Evolutionary conservation across 179 eudicot genomes (phyloP).

Genomic region (Beta corolliflora): DNA sequence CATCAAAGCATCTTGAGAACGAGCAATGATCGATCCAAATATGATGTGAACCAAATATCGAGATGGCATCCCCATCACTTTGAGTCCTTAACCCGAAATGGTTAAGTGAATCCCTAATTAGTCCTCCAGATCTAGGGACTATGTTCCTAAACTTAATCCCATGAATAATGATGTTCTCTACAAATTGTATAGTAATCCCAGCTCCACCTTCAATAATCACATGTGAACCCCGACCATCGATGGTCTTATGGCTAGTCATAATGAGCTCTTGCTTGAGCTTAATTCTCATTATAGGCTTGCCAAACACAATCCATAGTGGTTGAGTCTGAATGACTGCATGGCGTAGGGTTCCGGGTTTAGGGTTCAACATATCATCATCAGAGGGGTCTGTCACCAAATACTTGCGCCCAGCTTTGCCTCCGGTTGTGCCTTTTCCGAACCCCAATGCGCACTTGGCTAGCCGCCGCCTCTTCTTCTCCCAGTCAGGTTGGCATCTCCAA

Average conservation of each 20-base stretch:
- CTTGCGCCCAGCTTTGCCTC: constrained; percentile 42
- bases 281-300: constrained; percentile 39
- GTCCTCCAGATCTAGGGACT: constrained; percentile 38
- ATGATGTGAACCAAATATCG: constrained; percentile 41
- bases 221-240: constrained; percentile 45
- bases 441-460: constrained; percentile 55
- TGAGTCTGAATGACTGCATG: constrained; percentile 47
- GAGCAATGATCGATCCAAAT: constrained; percentile 61
- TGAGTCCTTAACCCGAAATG: constrained; percentile 46
- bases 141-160: constrained; percentile 39
- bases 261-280: constrained; percentile 51
- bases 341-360: constrained; percentile 54
- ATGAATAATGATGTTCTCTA: constrained; percentile 48
- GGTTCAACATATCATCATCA: constrained; percentile 48
- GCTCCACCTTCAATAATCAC: constrained; percentile 47
- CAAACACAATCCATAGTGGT: constrained; percentile 56
- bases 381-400: constrained; percentile 45
- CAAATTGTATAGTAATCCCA: constrained; percentile 44
- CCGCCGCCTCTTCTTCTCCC: constrained; percentile 43
- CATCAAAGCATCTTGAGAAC: constrained; percentile 32
- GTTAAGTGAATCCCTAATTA: constrained; percentile 40
- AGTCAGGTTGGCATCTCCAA: constrained; percentile 48
- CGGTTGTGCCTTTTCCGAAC: constrained; percentile 45
- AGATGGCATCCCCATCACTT: constrained; percentile 61
- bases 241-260: constrained; percentile 52